Evolutionary conservation across 1,284 basidiomycete genomes (phyloP), one percentile per base, ranked within the genome.

Genomic region (Marasmius fiardii): DNA sequence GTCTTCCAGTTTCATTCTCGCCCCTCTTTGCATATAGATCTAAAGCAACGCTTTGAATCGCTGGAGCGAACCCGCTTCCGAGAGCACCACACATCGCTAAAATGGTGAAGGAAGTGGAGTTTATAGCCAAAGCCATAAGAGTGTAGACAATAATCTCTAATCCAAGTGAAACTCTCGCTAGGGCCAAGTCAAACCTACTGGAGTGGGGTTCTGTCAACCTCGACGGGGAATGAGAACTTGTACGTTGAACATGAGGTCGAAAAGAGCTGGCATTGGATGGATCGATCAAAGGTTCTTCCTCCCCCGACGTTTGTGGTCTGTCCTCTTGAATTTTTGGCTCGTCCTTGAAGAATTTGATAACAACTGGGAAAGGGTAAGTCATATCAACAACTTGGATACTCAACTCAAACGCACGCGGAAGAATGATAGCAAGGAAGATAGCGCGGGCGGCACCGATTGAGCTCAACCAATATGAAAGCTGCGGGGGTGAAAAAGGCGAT

Each of bases 381-480:
- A 43, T 14, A 44, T 48, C 51, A 34, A 48, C 53, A 31, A 43
- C 14, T 35, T 43, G 7, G 33, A 34, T 39, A 43, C 8, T 11
- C 18, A 43, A 52, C 47, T 5, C n/a, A 34, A n/a, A 68, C 78
- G 55, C 66, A 90, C 88, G 21, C n/a, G 93, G 93, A 7, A 93
- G 70, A 24, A 91, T 59, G 3, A 84, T 56, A 1, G 86, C 75
- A 56, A 94, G 73, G 57, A 83, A 80, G 1, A 83, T 18, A 1
- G 88, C 86, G 5, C 90, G 78, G 2, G 76, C 69, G 18, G 76
- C 72, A n/a, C 85, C 83, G 14, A 85, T 65, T 5, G 83, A 60
- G 53, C 83, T 89, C 51, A 93, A 69, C 73, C 81, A 93, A 60
- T 93, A 93, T 7, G 90, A 92, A 12, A 90, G 69, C 88, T 93